phyloP scores from a whole-genome alignment of 2,329 filamentous ascomycete species.

The Ophiostoma ips region DNA sequence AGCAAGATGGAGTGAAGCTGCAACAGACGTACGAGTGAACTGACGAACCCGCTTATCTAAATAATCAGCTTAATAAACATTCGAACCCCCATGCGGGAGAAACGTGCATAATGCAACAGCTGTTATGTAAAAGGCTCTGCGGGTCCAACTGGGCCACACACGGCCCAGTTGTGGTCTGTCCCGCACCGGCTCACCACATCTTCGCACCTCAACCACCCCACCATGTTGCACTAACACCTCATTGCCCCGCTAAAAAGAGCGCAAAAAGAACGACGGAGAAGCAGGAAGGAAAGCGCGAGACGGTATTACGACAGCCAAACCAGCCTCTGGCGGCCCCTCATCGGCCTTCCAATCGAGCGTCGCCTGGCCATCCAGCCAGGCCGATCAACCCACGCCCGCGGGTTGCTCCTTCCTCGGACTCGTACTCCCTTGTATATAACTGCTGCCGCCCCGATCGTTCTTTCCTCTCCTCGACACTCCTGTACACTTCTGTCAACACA shows the following conservation, averaged over 20 bases:
- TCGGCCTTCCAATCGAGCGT: background rate
- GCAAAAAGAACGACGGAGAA: constrained; percentile 1
- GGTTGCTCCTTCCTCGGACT: background rate
- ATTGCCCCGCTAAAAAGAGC: constrained; percentile 7
- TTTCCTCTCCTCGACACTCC: background rate
- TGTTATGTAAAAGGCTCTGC: too few species aligned
- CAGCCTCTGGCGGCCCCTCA: constrained; percentile 1
- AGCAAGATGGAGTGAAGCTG: too few species aligned
- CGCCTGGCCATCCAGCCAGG: background rate
- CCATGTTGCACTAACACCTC: constrained; percentile 8
- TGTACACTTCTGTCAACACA: background rate
- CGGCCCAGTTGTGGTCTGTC: background rate
- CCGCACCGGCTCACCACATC: constrained; percentile 1
- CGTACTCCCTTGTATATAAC: constrained; percentile 1
- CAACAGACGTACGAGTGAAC: too few species aligned
- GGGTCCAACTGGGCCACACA: background rate
- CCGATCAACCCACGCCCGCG: background rate
- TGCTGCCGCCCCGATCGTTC: background rate
- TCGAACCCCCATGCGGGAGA: too few species aligned
- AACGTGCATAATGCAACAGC: too few species aligned
- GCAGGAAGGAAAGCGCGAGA: background rate
- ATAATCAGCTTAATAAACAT: too few species aligned
- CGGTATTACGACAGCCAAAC: background rate
- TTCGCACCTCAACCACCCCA: constrained; percentile 6
- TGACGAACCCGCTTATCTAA: too few species aligned